A percentile compares a stretch with the other conserved stretches of the same genome.
These are phyloP conservation scores for Fusarium bulbicola DNA, from an alignment of 2,329 filamentous ascomycete species.

Conservation along the genomic window DNA sequence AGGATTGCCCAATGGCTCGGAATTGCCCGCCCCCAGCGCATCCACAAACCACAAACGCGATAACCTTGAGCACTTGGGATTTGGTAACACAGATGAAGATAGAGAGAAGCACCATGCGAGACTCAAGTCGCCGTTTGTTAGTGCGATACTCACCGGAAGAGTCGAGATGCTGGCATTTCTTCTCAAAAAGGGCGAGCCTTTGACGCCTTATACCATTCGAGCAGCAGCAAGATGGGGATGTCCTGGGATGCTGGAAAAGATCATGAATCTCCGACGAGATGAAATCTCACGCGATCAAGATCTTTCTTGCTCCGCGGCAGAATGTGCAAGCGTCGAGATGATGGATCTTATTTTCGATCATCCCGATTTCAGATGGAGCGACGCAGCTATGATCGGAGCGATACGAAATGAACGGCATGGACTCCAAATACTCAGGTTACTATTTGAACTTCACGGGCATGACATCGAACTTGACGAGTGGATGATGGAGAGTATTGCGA, in stretches of 20 bases:
- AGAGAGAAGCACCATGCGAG: slow-evolving; percentile 23
- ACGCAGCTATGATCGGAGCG: slow-evolving; percentile 20
- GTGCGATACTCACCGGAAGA: slow-evolving; percentile 22
- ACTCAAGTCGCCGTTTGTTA: slow-evolving; percentile 17
- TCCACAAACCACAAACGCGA: slow-evolving; percentile 5
- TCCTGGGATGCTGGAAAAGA: slow-evolving; percentile 15
- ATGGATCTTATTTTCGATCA: slow-evolving; percentile 16
- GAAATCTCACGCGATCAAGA: slow-evolving; percentile 25
- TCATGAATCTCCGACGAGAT: slow-evolving; percentile 14
- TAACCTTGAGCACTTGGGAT: slow-evolving; percentile 3
- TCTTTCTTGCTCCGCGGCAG: slow-evolving; percentile 17
- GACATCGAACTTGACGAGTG: slow-evolving; percentile 15
- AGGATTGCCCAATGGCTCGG: slow-evolving; percentile 31
- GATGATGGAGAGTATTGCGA: slow-evolving; percentile 26
- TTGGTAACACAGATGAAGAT: slow-evolving; percentile 23
- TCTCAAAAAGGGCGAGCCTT: slow-evolving; percentile 13
- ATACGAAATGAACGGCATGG: slow-evolving; percentile 16
- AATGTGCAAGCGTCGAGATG: slow-evolving; percentile 12
- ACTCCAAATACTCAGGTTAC: slow-evolving; percentile 2
- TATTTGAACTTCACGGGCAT: slow-evolving; percentile 12
- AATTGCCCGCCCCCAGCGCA: background rate
- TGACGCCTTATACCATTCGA: slow-evolving; percentile 18
- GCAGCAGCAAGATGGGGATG: slow-evolving; percentile 21
- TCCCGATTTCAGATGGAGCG: slow-evolving; percentile 15
- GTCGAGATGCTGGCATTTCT: slow-evolving; percentile 26